Conservation (phyloP, 495 filamentous ascomycete species). For the Cercophora newfieldiana region DNA sequence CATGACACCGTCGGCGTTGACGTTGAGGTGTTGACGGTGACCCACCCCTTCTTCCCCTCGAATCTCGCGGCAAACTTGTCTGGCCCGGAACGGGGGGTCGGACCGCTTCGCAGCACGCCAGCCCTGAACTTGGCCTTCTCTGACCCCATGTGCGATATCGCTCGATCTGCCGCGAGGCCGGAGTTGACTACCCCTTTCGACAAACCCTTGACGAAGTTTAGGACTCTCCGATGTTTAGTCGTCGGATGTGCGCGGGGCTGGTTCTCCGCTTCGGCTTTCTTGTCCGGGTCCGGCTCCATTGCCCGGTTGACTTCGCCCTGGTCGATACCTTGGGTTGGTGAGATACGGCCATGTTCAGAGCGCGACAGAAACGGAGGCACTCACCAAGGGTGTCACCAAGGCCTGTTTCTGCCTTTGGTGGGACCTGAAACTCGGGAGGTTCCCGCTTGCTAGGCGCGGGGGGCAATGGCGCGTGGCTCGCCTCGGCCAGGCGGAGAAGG, state of each 20-base stretch:
- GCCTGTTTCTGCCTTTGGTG: constrained; percentile 44
- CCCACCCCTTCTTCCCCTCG: constrained; percentile 67
- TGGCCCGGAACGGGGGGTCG: constrained; percentile 60
- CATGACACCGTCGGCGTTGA: background rate
- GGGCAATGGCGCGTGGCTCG: constrained; percentile 72
- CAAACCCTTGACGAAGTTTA: background rate
- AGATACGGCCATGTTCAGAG: background rate
- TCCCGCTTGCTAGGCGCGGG: constrained; percentile 58
- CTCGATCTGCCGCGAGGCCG: constrained; percentile 16
- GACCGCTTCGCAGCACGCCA: constrained; percentile 59
- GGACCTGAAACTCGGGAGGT: constrained; percentile 40
- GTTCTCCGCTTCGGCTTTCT: constrained; percentile 5
- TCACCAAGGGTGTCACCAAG: constrained; percentile 36
- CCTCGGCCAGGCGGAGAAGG: constrained; percentile 77
- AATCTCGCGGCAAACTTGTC: constrained; percentile 62
- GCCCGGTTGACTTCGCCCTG: background rate
- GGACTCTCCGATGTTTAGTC: background rate
- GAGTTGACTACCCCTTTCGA: background rate
- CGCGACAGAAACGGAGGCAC: background rate
- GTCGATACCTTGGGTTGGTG: background rate
- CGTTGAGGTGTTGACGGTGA: constrained; percentile 31
- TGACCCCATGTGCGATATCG: constrained; percentile 60
- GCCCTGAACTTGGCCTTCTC: constrained; percentile 66
- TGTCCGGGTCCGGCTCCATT: background rate
- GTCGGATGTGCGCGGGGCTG: background rate